Base-by-base conservation (phyloP, 2,329 filamentous ascomycete genomes). In the Aspergillus amoenus region DNA sequence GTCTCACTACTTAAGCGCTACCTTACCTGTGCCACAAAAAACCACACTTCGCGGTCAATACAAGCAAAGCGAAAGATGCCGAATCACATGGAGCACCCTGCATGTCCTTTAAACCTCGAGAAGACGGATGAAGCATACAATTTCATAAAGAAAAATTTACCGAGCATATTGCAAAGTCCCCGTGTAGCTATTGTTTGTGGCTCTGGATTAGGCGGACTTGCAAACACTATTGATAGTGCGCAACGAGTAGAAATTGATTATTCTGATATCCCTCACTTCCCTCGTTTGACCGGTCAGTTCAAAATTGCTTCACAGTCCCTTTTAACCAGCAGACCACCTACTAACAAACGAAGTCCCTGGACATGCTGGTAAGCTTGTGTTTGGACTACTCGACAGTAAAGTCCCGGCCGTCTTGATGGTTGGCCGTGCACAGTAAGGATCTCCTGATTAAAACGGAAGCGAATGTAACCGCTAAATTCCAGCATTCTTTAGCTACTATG, bases 301-400 rank as follows among this genome's bases (percentile, higher is more conserved):
- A 39, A 46, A 24, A 15, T 43, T 39, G n/a, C 37, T 40, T 6
- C 22, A n/a, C 40, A 22, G 18, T 18, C 40, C 17, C 13, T n/a
- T 21, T 22, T 24, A 27, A 22, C 18, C n/a, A n/a, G 7, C 21
- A 30, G 21, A 9, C 15, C 15, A 5, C n/a, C 37, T 11, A 17
- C 44, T 56, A 34, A 52, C 24, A 32, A 61, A 17, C n/a, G 5
- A 61, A 77, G 76, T 86, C 15, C 72, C 77, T 46, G 85, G 85
- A 32, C 85, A 88, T 79, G 84, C 82, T 58, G 85, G 85, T 47
- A 87, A 86, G 68, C 77, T 88, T 56, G 82, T 88, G 8, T 88
- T 88, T 70, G 84, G 85, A 15, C 77, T 81, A 27, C 78, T 88
- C 56, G 82, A 82, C 17, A 72, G 76, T 44, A 76, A 80, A 61